Evolutionary conservation across 2,329 filamentous ascomycete species (phyloP).

Genomic region (Xylaria sp.): DNA sequence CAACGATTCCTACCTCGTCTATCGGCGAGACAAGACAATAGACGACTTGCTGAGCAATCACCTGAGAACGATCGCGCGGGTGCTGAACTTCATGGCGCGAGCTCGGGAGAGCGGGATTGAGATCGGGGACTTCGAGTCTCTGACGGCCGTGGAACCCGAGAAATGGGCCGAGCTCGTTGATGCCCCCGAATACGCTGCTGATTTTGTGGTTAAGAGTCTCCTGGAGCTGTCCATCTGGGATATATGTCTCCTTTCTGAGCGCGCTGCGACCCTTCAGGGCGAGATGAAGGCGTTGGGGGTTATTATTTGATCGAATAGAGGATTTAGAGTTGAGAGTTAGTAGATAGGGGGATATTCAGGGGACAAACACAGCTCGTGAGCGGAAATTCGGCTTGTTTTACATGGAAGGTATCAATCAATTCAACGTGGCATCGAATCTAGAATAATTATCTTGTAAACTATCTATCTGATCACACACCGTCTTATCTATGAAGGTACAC

Average conservation of each 20-base stretch:
- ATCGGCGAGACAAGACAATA: not conserved
- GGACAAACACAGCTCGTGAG: too few species aligned
- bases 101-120: conserved; percentile 26
- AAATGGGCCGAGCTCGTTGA: conserved; percentile 12
- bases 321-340: not conserved
- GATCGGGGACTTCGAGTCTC: conserved; percentile 9
- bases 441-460: too few species aligned
- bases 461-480: too few species aligned
- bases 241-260: conserved; percentile 2
- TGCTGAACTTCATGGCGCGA: conserved; percentile 29
- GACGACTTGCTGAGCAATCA: conserved; percentile 1
- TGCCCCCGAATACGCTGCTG: conserved; percentile 10
- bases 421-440: too few species aligned
- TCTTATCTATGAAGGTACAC: too few species aligned
- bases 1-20: not conserved
- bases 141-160: conserved; percentile 17
- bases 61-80: conserved; percentile 9
- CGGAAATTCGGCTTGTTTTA: too few species aligned
- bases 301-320: not conserved
- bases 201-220: conserved; percentile 1
- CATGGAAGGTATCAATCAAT: too few species aligned
- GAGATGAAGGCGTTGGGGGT: conserved; percentile 22
- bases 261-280: not conserved
- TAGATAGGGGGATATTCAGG: not conserved
- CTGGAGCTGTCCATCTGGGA: conserved; percentile 1